These are phyloP conservation scores for Akanthomyces lecanii DNA, from an alignment of 2,329 filamentous ascomycete species.

Conservation along the genomic window DNA sequence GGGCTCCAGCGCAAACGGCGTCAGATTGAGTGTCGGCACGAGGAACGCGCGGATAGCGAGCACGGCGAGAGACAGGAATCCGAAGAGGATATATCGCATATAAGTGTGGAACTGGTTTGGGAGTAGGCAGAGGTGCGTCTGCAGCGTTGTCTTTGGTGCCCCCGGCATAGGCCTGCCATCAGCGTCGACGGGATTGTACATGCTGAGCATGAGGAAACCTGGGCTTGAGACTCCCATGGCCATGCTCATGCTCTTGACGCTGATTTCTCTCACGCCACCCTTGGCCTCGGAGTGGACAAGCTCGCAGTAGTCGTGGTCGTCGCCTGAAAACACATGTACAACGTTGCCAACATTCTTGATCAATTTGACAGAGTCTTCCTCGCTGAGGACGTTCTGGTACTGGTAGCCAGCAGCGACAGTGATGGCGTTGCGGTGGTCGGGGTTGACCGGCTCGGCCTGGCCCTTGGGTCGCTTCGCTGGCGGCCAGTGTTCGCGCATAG, in stretches of 20 bases:
- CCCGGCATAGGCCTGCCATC: constrained; percentile 45
- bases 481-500: constrained; percentile 77
- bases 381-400: constrained; percentile 89
- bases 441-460: constrained; percentile 47
- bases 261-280: constrained; percentile 71
- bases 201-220: constrained; percentile 80
- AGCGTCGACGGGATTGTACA: constrained; percentile 84
- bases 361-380: constrained; percentile 69
- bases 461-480: constrained; percentile 60
- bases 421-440: constrained; percentile 74
- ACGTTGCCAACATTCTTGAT: constrained; percentile 77
- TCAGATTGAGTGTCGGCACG: constrained; percentile 50
- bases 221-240: constrained; percentile 90
- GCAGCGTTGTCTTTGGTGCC: constrained; percentile 56
- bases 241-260: constrained; percentile 92
- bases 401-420: constrained; percentile 78
- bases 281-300: constrained; percentile 70
- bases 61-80: constrained; percentile 48
- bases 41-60: constrained; percentile 53
- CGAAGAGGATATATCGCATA: constrained; percentile 67
- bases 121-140: constrained; percentile 85
- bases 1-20: constrained; percentile 49
- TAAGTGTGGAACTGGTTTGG: constrained; percentile 85
- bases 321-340: constrained; percentile 83
- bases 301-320: constrained; percentile 98